A percentile compares a stretch with the other conserved stretches of the same genome.
Conservation (phyloP, 352 stramenopile genomes). For the Elongisporangium senticosum region DNA sequence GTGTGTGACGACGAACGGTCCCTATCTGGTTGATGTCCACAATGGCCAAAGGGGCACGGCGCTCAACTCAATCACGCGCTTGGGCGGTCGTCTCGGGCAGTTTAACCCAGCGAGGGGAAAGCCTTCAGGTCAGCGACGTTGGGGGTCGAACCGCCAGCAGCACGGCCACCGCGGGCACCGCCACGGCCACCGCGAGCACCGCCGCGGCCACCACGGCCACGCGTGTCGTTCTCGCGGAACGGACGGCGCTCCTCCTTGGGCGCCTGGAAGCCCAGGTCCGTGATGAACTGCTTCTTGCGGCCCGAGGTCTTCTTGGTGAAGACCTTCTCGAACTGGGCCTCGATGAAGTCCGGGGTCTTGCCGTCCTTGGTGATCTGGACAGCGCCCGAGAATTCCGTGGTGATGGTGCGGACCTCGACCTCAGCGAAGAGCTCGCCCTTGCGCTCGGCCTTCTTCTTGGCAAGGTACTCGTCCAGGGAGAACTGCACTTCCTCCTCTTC, state of each 20-base stretch:
- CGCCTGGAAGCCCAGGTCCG: constrained; percentile 79
- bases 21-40: constrained; percentile 45
- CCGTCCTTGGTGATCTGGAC: constrained; percentile 79
- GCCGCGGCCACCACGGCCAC: constrained; percentile 37
- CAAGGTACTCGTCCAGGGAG: constrained; percentile 76
- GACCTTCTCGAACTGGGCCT: constrained; percentile 89
- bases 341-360: constrained; percentile 86
- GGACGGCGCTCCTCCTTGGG: constrained; percentile 56
- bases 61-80: constrained; percentile 31
- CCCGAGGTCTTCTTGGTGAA: constrained; percentile 94
- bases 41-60: constrained; percentile 27
- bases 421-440: constrained; percentile 77
- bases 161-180: constrained; percentile 28
- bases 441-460: constrained; percentile 74
- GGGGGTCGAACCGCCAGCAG: constrained; percentile 42
- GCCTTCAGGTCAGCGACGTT: constrained; percentile 82
- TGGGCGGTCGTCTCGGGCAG: constrained; percentile 35
- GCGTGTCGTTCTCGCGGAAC: constrained; percentile 53
- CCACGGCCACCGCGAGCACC: constrained; percentile 51
- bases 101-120: constrained; percentile 83
- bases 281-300: constrained; percentile 91
- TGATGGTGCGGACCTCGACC: constrained; percentile 79
- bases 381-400: constrained; percentile 85
- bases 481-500: constrained; percentile 83
- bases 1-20: constrained; percentile 29